Evolutionary conservation across 257 asterid species (phyloP), one percentile per base, ranked within the genome.

Genomic region (Nicotiana paniculata): DNA sequence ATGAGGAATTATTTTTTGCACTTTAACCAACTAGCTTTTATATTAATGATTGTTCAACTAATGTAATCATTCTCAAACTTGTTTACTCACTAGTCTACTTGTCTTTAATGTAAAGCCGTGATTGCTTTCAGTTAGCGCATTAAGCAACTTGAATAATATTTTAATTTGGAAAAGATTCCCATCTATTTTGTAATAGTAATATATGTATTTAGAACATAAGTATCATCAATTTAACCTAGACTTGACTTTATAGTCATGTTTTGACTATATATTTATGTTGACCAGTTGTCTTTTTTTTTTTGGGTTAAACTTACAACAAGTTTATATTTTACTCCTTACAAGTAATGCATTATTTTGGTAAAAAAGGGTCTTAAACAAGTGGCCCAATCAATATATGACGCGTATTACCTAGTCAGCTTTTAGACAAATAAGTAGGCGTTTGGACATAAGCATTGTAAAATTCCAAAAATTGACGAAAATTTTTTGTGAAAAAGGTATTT

Each of bases 21-120:
- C 77, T 67, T 84, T 63, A 84, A 88, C 70, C 82, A 82, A 77
- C 68, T 80, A 24, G 77, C 83, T 84, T 87, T 81, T 37, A 30
- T 59, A 77, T 66, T 82, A 57, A 17, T 77, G 78, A 55, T 35
- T 81, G 68, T 80, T 74, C 43, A 26, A 24, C 79, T 51, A 69
- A 28, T 82, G 33, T 61, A 51, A 76, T 77, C 17, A 61, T 83
- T 68, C 69, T 59, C 10, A 28, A 9, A 32, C 59, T 55, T 61
- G 9, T 16, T 15, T 68, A 54, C 46, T 58, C n/a, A 81, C 62
- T 66, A 30, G 37, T 68, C 35, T 67, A 61, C 77, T 67, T 15
- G 9, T 28, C 62, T 74, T 74, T 74, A 74, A 24, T 48, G 4
- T 48, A 48, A 48, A 48, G 43, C 35, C 26, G 79, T 74, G 26